Base-by-base conservation (phyloP, 2,329 filamentous ascomycete genomes). In the Colletotrichum lini region DNA sequence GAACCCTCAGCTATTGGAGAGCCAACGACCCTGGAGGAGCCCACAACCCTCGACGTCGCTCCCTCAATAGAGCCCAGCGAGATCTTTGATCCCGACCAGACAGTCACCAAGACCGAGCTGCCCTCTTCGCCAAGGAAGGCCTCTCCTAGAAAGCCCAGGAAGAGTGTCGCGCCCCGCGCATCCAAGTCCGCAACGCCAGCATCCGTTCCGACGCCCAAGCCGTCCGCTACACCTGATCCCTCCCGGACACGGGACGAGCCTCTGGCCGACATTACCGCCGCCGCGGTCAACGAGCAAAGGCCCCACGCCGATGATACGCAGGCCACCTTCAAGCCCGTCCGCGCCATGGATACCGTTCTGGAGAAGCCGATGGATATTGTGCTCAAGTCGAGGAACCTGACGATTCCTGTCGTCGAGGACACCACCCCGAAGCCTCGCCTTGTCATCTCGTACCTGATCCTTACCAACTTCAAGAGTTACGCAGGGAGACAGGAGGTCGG, bases 401-500 rank as follows among this genome's bases (percentile, higher is more conserved):
- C 90, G 2, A 85, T 91, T 35, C 88, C 89, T 0, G 83, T 90
- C n/a, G 89, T 94, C 53, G 93, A 97, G 79, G 90, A 94, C 35
- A 89, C 88, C 0, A 91, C 89, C 0, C 93, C 95, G 1, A 97
- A 95, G 80, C 86, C 94, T 63, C 93, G 96, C 64, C 95, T 96
- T 74, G 96, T 98, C 65, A 96, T 99, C 74, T 96, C 94, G 21
- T 94, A 98, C 79, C 86, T 99, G 59, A 91, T 97, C 71, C 87
- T 99, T 76, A 97, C 90, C 75, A 99, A 99, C 82, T 99, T 99
- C 90, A 99, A 99, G 85, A 98, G 96, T 84, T 99, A 99, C 80
- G 96, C 96, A 18, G 96, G 96, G 4, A 88, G 93, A 73, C 96
- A 99, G 81, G 93, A 97, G 82, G 96, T 99, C 70, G 96, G 96